A percentile compares a stretch with the other conserved stretches of the same genome.
phyloP scores from a whole-genome alignment of 2,329 filamentous ascomycete species.

The Aspergillus uvarum region DNA sequence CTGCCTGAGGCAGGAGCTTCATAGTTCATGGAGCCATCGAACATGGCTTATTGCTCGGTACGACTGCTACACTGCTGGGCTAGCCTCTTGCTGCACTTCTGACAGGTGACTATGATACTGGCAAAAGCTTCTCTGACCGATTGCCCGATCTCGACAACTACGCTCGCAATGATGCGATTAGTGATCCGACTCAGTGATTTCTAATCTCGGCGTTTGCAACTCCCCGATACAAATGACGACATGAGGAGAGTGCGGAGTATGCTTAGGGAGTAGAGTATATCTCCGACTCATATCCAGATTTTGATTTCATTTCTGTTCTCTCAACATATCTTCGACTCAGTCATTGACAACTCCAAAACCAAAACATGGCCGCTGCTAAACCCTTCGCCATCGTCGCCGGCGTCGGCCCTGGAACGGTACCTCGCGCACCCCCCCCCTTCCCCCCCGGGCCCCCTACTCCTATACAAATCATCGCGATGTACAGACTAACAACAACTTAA shows the following conservation, averaged over 20 bases:
- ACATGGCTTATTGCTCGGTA: no score
- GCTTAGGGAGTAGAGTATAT: not conserved
- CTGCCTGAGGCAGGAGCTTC: not conserved
- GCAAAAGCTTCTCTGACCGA: no score
- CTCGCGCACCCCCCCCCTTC: no score
- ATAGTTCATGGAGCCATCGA: no score
- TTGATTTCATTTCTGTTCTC: not conserved
- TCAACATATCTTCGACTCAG: no score
- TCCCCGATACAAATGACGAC: constrained; percentile 18
- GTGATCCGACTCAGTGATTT: constrained; percentile 12
- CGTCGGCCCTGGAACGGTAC: constrained; percentile 46
- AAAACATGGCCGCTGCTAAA: constrained; percentile 35
- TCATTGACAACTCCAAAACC: not conserved
- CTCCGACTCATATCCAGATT: not conserved
- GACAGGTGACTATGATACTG: no score
- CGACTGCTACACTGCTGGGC: no score
- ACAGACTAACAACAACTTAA: not conserved
- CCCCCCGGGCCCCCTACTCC: not conserved
- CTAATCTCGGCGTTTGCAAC: constrained; percentile 18
- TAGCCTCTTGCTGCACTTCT: no score
- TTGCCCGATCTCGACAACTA: not conserved
- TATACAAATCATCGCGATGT: not conserved
- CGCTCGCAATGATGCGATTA: not conserved
- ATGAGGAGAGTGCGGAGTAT: not conserved
- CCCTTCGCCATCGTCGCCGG: constrained; percentile 49